phyloP scores from a whole-genome alignment of 2,329 filamentous ascomycete genomes.

The Aspergillus terreus region DNA sequence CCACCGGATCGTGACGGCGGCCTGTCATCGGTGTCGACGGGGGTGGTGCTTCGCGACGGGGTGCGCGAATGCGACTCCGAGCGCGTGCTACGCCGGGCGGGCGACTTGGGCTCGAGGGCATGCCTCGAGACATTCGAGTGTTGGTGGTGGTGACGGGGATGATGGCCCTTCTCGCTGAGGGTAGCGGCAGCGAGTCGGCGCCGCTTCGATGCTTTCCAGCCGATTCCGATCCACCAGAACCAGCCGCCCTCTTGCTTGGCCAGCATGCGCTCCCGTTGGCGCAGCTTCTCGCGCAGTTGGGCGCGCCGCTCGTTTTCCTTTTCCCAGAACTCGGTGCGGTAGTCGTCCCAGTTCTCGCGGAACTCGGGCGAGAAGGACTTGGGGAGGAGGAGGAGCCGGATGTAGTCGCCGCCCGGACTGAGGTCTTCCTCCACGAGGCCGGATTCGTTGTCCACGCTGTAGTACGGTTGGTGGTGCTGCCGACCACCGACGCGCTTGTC shows the following conservation, averaged over 20 bases:
- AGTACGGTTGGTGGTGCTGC: slow-evolving; percentile 31
- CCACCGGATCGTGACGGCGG: slow-evolving; percentile 29
- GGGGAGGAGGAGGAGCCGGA: slow-evolving; percentile 83
- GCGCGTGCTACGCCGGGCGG: slow-evolving; percentile 29
- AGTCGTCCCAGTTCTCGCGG: slow-evolving; percentile 94
- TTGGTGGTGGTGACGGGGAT: slow-evolving; percentile 26
- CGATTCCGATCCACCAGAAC: slow-evolving; percentile 79
- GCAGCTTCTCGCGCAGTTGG: slow-evolving; percentile 66
- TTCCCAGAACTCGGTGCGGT: slow-evolving; percentile 93
- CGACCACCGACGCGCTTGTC: slow-evolving; percentile 37
- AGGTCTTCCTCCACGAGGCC: slow-evolving; percentile 79
- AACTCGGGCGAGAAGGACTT: slow-evolving; percentile 96
- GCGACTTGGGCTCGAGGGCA: slow-evolving; percentile 26
- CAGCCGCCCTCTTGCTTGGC: slow-evolving; percentile 66
- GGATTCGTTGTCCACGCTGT: slow-evolving; percentile 62
- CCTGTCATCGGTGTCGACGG: slow-evolving; percentile 36
- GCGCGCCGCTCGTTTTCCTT: slow-evolving; percentile 87
- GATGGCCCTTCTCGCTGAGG: slow-evolving; percentile 24
- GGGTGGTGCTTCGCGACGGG: slow-evolving; percentile 41
- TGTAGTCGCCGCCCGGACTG: slow-evolving; percentile 81
- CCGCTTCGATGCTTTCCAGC: slow-evolving; percentile 31
- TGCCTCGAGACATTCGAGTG: slow-evolving; percentile 26
- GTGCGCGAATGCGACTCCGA: slow-evolving; percentile 41
- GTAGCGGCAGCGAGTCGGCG: slow-evolving; percentile 28
- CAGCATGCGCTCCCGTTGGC: slow-evolving; percentile 63